Percentiles rank a stretch among this genome's conserved stretches.
Evolutionary conservation across 805 yeast genomes (phyloP).

Genomic region (Metschnikowia proteae): DNA sequence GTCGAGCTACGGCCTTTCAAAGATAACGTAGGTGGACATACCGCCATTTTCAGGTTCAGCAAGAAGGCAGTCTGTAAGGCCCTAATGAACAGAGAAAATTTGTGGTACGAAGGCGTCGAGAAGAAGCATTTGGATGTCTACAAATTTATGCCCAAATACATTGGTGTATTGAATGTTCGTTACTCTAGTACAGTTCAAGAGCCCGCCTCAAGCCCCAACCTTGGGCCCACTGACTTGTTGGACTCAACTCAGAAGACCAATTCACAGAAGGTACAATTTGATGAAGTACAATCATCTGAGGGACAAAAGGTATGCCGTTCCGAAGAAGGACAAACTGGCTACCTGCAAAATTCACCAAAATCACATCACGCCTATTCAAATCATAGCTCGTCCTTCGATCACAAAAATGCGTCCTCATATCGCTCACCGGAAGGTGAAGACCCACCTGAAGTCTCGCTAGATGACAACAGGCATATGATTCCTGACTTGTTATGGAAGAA

Average conservation of each 20-base stretch:
- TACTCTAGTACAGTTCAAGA: constrained; percentile 51
- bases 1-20: constrained; percentile 89
- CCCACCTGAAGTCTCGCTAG: constrained; percentile 81
- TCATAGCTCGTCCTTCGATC: not conserved
- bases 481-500: constrained; percentile 75
- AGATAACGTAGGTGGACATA: constrained; percentile 97
- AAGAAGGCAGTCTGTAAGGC: constrained; percentile 93
- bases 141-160: constrained; percentile 86
- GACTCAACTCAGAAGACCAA: not conserved
- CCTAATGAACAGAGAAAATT: constrained; percentile 81
- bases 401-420: not conserved
- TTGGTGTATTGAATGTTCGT: constrained; percentile 91
- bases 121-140: constrained; percentile 68
- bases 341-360: not conserved
- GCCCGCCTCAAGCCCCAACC: constrained; percentile 15
- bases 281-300: not conserved
- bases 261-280: not conserved
- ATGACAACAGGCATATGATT: constrained; percentile 88
- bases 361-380: not conserved
- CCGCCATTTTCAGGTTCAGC: constrained; percentile 90
- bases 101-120: constrained; percentile 90
- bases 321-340: not conserved
- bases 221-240: constrained; percentile 8
- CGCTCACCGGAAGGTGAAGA: constrained; percentile 3
- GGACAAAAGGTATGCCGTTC: not conserved